phyloP scores from a whole-genome alignment of 2,329 filamentous ascomycete genomes.

The Blumeria hordei region DNA sequence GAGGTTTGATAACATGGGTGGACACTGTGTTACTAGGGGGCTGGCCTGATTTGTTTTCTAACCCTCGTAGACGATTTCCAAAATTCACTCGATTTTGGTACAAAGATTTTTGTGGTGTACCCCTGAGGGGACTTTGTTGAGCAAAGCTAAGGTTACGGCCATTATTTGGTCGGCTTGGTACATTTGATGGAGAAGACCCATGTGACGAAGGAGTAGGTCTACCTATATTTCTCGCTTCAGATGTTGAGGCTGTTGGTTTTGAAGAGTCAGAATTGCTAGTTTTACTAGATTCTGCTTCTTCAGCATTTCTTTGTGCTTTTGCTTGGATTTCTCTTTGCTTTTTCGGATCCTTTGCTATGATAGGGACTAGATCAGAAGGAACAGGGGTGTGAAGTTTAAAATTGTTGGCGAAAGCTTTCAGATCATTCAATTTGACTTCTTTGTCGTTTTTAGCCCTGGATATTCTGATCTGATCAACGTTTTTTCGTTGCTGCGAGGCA shows the following conservation, averaged over 20 bases:
- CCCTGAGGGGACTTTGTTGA: conserved; percentile 19
- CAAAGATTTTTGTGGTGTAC: conserved; percentile 9
- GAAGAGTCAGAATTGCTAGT: conserved; percentile 19
- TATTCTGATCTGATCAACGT: conserved; percentile 29
- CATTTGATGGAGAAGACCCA: conserved; percentile 9
- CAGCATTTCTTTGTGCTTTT: conserved; percentile 56
- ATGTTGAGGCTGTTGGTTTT: conserved; percentile 21
- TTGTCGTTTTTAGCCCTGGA: conserved; percentile 50
- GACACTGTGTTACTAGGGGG: conserved; percentile 8
- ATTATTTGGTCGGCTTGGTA: conserved; percentile 11
- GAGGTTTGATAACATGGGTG: conserved; percentile 43
- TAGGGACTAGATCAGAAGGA: conserved; percentile 72
- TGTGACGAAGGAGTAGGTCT: conserved; percentile 21
- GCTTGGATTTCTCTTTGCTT: conserved; percentile 89
- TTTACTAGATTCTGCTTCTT: conserved; percentile 27
- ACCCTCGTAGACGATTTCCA: conserved; percentile 9
- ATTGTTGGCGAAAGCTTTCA: conserved; percentile 81
- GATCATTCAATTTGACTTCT: conserved; percentile 73
- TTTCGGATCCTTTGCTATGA: conserved; percentile 84
- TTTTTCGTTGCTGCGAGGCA: conserved; percentile 29
- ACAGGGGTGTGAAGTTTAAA: conserved; percentile 92
- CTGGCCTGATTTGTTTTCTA: conserved; percentile 9
- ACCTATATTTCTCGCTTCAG: conserved; percentile 18
- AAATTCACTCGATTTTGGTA: conserved; percentile 9
- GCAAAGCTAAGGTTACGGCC: conserved; percentile 17